These are phyloP conservation scores for Mycena sp. DNA, from an alignment of 1,284 basidiomycete genomes.

Conservation along the genomic window DNA sequence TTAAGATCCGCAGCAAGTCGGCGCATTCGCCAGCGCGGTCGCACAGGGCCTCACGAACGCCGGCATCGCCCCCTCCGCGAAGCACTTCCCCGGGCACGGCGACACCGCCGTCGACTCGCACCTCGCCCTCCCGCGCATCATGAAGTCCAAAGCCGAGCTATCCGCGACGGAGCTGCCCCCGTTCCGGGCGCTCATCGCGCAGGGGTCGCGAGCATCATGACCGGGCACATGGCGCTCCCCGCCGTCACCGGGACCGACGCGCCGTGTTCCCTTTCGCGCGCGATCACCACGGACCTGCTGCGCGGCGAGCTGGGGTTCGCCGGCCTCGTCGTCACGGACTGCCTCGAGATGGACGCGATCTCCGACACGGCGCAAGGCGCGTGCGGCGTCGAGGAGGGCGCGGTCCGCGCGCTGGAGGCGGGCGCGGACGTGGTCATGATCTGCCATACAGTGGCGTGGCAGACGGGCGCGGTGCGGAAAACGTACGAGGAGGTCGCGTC, in stretches of 20 bases:
- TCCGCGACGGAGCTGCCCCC: constrained; percentile 63
- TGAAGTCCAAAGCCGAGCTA: constrained; percentile 55
- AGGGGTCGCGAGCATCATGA: constrained; percentile 68
- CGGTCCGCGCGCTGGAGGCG: constrained; percentile 62
- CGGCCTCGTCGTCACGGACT: constrained; percentile 73
- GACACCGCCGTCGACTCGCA: constrained; percentile 78
- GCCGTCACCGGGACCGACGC: constrained; percentile 58
- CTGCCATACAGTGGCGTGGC: constrained; percentile 66
- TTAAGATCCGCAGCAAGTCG: constrained; percentile 63
- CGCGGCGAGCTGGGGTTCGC: constrained; percentile 57
- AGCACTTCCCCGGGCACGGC: constrained; percentile 80
- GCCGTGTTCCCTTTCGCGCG: constrained; percentile 65
- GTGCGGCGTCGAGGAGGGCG: constrained; percentile 62
- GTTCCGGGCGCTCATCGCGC: constrained; percentile 56
- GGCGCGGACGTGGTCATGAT: constrained; percentile 78
- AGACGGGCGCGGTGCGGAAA: constrained; percentile 60
- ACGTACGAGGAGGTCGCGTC: constrained; percentile 57
- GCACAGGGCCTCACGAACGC: constrained; percentile 55
- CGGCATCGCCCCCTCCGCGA: constrained; percentile 66
- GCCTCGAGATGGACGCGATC: constrained; percentile 77
- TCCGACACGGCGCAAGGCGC: constrained; percentile 44
- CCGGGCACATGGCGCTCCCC: constrained; percentile 76
- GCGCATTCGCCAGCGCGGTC: constrained; percentile 57
- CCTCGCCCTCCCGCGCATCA: constrained; percentile 68
- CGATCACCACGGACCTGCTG: constrained; percentile 62